Conservation (phyloP, 176 grass and related monocot species). For the Oryza brachyantha region DNA sequence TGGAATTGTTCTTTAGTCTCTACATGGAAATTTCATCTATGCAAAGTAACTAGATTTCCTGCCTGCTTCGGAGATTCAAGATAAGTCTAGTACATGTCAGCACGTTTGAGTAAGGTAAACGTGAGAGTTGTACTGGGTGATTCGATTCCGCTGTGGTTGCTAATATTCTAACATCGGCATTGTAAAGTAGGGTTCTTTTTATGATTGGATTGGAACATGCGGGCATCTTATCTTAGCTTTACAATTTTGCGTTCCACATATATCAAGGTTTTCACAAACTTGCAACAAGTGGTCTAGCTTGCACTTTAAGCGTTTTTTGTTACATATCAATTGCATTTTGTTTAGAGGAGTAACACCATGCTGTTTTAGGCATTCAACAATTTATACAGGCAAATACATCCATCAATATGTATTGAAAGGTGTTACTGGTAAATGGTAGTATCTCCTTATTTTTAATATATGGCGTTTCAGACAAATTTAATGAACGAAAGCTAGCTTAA, state of each 20-base stretch:
- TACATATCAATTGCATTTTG: too few relatives aligned
- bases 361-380: too few relatives aligned
- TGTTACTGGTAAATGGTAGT: too few relatives aligned
- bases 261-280: neutral
- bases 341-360: too few relatives aligned
- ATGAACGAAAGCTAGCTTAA: too few relatives aligned
- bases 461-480: too few relatives aligned
- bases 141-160: neutral
- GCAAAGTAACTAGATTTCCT: neutral
- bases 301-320: too few relatives aligned
- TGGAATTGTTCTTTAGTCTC: slow-evolving; percentile 4
- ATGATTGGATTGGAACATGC: neutral
- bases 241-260: neutral
- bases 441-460: too few relatives aligned
- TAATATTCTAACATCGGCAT: neutral
- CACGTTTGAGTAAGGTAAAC: neutral
- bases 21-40: neutral
- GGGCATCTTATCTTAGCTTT: neutral
- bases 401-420: too few relatives aligned
- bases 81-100: neutral
- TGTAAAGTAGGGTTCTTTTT: neutral
- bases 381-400: too few relatives aligned
- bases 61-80: neutral
- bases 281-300: too few relatives aligned
- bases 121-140: neutral